phyloP scores from a whole-genome alignment of 2,329 filamentous ascomycete species.

The Diaporthe vexans region DNA sequence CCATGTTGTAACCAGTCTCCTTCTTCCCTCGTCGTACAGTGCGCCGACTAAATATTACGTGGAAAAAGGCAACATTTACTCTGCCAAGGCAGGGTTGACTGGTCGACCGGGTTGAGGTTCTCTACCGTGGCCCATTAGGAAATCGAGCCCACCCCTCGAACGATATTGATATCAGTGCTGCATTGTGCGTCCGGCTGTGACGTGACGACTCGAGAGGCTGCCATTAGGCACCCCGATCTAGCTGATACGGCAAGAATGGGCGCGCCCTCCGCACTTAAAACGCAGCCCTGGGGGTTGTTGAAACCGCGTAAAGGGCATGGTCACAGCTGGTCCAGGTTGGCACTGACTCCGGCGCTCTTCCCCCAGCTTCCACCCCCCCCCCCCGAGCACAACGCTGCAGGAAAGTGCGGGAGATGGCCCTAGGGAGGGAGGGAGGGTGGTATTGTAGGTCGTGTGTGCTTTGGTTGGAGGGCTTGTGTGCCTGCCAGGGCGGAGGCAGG shows the following conservation, averaged over 20 bases:
- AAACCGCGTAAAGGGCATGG: constrained; percentile 24
- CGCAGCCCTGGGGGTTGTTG: constrained; percentile 25
- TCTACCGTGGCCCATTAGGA: background rate
- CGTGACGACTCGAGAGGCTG: constrained; percentile 11
- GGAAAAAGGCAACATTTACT: constrained; percentile 5
- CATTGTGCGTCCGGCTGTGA: constrained; percentile 9
- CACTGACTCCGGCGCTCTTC: constrained; percentile 11
- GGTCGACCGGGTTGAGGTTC: background rate
- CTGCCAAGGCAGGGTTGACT: constrained; percentile 8
- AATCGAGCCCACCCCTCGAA: constrained; percentile 16
- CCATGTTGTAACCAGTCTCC: constrained; percentile 14
- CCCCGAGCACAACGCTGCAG: background rate
- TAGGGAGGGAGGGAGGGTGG: background rate
- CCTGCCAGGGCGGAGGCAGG: constrained; percentile 26
- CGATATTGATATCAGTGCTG: constrained; percentile 18
- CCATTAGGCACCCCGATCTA: constrained; percentile 11
- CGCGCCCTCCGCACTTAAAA: constrained; percentile 22
- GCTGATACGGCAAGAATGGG: constrained; percentile 9
- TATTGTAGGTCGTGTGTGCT: background rate
- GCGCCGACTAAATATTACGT: constrained; percentile 4
- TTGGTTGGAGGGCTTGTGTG: constrained; percentile 9
- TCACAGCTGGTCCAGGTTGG: constrained; percentile 24
- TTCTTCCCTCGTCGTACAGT: constrained; percentile 6
- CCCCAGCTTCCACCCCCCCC: too few relatives aligned
- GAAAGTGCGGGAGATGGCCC: constrained; percentile 12